phyloP scores from a whole-genome alignment of 768 basidiomycete genomes.

The Fibroporia radiculosa region DNA sequence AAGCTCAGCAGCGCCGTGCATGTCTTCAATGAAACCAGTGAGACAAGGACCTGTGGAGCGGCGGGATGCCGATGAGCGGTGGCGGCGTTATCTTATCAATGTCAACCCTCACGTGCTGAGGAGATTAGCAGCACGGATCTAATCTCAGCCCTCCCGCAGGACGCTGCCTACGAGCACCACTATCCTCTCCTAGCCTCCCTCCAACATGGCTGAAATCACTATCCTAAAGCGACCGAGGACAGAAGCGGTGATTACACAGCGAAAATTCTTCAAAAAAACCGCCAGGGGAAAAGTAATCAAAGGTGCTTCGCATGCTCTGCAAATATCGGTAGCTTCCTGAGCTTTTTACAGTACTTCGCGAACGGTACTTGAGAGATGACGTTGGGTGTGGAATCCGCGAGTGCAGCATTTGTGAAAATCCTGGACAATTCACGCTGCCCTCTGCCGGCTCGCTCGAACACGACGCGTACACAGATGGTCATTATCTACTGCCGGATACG shows the following conservation, averaged over 20 bases:
- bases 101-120: no score
- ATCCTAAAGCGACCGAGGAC: constrained; percentile 64
- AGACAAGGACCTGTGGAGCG: no score
- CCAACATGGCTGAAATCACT: constrained; percentile 49
- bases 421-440: constrained; percentile 44
- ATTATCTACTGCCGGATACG: constrained; percentile 88
- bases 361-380: constrained; percentile 90
- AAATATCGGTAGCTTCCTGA: no score
- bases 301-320: constrained; percentile 37
- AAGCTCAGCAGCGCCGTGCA: no score
- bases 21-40: no score
- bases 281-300: constrained; percentile 90
- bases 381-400: constrained; percentile 76
- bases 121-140: no score
- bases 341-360: constrained; percentile 64
- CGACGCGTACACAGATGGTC: constrained; percentile 50
- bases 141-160: no score
- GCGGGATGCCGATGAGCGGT: no score
- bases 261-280: constrained; percentile 96
- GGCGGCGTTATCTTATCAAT: no score
- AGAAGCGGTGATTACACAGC: constrained; percentile 71
- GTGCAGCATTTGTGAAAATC: constrained; percentile 54
- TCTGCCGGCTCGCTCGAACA: constrained; percentile 50
- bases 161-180: no score
- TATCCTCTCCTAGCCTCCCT: no score